A percentile compares a stretch with the other conserved stretches of the same genome.
phyloP scores from a whole-genome alignment of 2,329 filamentous ascomycete genomes.

The Pleochaeta shiraiana region DNA sequence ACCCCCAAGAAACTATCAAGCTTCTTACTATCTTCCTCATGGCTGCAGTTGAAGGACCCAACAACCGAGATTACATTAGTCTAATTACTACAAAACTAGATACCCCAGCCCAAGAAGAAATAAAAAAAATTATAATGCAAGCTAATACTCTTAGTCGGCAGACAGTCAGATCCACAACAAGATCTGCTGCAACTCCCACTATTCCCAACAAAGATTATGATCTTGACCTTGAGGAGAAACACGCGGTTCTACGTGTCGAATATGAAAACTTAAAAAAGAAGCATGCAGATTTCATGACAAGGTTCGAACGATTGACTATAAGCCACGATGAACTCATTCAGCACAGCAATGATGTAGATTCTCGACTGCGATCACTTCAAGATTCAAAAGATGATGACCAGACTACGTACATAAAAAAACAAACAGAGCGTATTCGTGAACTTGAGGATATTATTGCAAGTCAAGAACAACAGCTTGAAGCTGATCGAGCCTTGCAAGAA shows the following conservation, averaged over 20 bases:
- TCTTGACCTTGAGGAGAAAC: slow-evolving; percentile 27
- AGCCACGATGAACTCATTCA: slow-evolving; percentile 36
- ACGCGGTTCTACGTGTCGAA: slow-evolving; percentile 22
- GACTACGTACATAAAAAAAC: slow-evolving; percentile 28
- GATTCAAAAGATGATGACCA: slow-evolving; percentile 28
- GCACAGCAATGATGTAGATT: slow-evolving; percentile 34
- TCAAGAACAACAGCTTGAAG: slow-evolving; percentile 43
- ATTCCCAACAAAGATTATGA: slow-evolving; percentile 9
- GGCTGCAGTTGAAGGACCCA: slow-evolving; percentile 36
- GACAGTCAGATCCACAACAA: slow-evolving; percentile 3
- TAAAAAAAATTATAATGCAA: slow-evolving; percentile 12
- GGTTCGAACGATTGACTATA: slow-evolving; percentile 35
- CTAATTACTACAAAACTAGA: slow-evolving; percentile 23
- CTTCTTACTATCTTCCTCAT: slow-evolving; percentile 41
- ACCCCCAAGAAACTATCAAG: slow-evolving; percentile 31
- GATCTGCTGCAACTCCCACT: neutral
- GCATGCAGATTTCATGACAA: slow-evolving; percentile 34
- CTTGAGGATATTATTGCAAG: slow-evolving; percentile 50
- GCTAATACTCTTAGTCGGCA: neutral
- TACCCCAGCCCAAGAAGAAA: slow-evolving; percentile 22
- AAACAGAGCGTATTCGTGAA: slow-evolving; percentile 37
- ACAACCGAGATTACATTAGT: slow-evolving; percentile 30
- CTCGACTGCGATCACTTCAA: slow-evolving; percentile 18
- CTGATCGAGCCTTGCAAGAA: slow-evolving; percentile 23
- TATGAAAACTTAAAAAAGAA: slow-evolving; percentile 33